These are phyloP conservation scores for Penicillium soppii DNA, from an alignment of 495 filamentous ascomycete genomes.

Conservation along the genomic window DNA sequence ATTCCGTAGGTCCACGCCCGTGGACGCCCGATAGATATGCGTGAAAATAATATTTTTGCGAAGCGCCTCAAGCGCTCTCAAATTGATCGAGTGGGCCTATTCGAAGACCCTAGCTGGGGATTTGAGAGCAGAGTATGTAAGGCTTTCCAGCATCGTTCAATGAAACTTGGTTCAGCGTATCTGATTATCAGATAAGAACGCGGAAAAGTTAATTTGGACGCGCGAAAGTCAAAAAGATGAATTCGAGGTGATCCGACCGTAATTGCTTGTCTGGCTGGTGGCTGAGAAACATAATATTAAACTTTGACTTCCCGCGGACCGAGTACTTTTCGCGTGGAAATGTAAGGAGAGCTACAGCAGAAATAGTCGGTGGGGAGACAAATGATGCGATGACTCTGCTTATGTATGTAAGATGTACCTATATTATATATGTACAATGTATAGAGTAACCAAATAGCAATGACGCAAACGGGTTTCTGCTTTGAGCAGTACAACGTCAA, in stretches of 20 bases:
- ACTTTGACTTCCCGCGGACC: background rate
- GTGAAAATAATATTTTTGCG: background rate
- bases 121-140: background rate
- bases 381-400: background rate
- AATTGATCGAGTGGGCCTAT: too few relatives aligned
- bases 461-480: constrained; percentile 1
- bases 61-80: background rate
- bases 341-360: background rate
- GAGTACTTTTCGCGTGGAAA: background rate
- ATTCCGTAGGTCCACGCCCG: too few relatives aligned
- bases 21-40: too few relatives aligned
- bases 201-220: background rate
- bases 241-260: background rate
- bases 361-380: too few relatives aligned
- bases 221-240: too few relatives aligned
- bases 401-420: too few relatives aligned
- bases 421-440: too few relatives aligned
- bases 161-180: background rate
- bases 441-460: too few relatives aligned
- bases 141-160: background rate
- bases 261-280: background rate
- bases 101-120: too few relatives aligned
- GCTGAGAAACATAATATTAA: background rate
- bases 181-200: background rate
- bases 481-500: too few relatives aligned